phyloP scores from a whole-genome alignment of 306 rosid genomes.

The Prunus armeniaca region DNA sequence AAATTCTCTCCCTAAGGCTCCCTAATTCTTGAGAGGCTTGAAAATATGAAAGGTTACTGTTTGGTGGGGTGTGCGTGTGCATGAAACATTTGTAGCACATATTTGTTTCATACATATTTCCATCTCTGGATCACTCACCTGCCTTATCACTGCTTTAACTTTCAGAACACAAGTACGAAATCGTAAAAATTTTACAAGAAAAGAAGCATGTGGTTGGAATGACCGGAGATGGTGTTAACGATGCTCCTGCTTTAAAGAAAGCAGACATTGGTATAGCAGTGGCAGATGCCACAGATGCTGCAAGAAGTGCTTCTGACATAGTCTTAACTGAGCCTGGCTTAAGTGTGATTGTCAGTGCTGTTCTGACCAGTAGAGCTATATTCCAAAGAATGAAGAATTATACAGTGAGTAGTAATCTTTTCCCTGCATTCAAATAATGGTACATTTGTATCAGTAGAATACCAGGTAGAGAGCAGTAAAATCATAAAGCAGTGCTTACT shows the following conservation, averaged over 20 bases:
- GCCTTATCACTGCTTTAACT: conserved; percentile 23
- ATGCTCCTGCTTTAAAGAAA: conserved; percentile 90
- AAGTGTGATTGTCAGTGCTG: conserved; percentile 78
- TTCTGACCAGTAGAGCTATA: conserved; percentile 81
- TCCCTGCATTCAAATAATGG: conserved; percentile 17
- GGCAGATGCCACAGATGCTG: conserved; percentile 89
- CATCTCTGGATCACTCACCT: background rate
- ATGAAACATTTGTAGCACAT: too few relatives aligned
- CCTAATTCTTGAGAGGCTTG: too few relatives aligned
- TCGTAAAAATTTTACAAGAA: conserved; percentile 78
- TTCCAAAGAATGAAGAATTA: conserved; percentile 93
- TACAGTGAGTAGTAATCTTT: conserved; percentile 54
- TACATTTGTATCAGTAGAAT: conserved; percentile 1
- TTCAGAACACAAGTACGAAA: conserved; percentile 85
- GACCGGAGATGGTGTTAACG: conserved; percentile 94
- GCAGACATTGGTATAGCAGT: conserved; percentile 94
- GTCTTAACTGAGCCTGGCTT: conserved; percentile 88
- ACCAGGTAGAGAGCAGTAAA: too few relatives aligned
- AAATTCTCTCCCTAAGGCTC: background rate
- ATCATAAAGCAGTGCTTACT: too few relatives aligned
- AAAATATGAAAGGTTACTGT: too few relatives aligned
- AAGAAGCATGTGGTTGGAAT: conserved; percentile 82
- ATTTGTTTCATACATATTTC: too few relatives aligned
- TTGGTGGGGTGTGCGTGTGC: too few relatives aligned
- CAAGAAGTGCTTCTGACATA: conserved; percentile 79